Conservation (phyloP, 345 rosid species). For the Microthlaspi erraticum region DNA sequence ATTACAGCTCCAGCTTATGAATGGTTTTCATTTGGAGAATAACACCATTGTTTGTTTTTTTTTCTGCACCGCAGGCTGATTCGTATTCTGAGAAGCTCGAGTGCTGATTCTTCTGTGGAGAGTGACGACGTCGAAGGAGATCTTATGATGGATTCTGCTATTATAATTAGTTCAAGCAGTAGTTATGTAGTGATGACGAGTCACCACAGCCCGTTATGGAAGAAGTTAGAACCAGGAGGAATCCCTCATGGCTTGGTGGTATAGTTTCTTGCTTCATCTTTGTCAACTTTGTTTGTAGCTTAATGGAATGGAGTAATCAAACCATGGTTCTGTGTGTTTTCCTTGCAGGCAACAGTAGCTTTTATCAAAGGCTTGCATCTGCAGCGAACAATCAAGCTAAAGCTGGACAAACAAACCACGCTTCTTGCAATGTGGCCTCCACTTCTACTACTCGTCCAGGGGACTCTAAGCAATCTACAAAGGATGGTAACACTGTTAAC, state of each 20-base stretch:
- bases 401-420: slow-evolving; percentile 29
- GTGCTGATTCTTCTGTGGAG: slow-evolving; percentile 23
- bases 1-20: too few species aligned
- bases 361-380: neutral
- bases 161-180: slow-evolving; percentile 39
- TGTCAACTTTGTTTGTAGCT: neutral
- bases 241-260: slow-evolving; percentile 39
- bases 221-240: slow-evolving; percentile 23
- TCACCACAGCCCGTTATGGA: slow-evolving; percentile 18
- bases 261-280: neutral
- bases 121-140: slow-evolving; percentile 16
- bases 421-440: slow-evolving; percentile 33
- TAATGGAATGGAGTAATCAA: slow-evolving; percentile 5
- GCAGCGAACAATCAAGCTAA: slow-evolving; percentile 36
- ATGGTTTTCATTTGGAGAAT: too few species aligned
- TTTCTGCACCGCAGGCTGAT: too few species aligned
- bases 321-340: neutral
- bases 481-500: slow-evolving; percentile 57
- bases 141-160: slow-evolving; percentile 36
- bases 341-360: slow-evolving; percentile 17
- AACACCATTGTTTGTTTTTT: too few species aligned
- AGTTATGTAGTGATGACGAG: slow-evolving; percentile 28
- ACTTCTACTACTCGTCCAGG: slow-evolving; percentile 37
- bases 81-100: slow-evolving; percentile 28
- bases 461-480: slow-evolving; percentile 43